Evolutionary conservation across 2,329 filamentous ascomycete species (phyloP), one percentile per base, ranked within the genome.

Genomic region (Penicillium paneum): DNA sequence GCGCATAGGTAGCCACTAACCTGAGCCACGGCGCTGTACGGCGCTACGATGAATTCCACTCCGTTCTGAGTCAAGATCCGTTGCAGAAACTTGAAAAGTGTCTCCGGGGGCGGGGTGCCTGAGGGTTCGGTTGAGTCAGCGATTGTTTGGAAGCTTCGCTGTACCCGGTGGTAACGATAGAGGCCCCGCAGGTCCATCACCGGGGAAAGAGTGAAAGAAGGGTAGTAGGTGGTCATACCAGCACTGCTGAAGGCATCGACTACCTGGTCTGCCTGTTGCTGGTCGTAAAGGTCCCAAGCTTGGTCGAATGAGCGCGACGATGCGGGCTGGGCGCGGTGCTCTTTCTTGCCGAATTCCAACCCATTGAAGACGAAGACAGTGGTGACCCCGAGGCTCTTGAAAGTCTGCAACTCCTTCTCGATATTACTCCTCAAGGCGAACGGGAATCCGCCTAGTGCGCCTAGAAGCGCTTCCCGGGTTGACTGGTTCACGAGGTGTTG

Each of bases 341-440:
- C 87, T 67, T 89, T 88, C 54, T 88, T 89, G 36, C 86, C 85
- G 57, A 91, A 82, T 36, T 91, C 85, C 66, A 96, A 83, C 34
- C 94, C 94, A 71, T 93, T 90, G 74, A 99, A 99, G 48, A 99
- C 81, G 72, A 99, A 97, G 59, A 95, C 78, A 2, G 90, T 90
- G n/a, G 79, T 84, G 49, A 96, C 87, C 19, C 83, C 83, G 65
- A 86, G 78, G 42, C 82, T 81, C 57, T 84, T 83, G 80, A 94
- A 90, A 55, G 79, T 78, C 56, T 88, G 82, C 29, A 99, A 78
- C 64, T 96, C 90, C 47, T 83, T 81, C 69, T 90, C 84, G 59
- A 99, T 87, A 66, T 88, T 87, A 61, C 78, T 79, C 72, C 84
- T 84, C 68, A 97, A 81, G 49, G 89, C 89, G 56, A 89, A 85